A percentile compares a stretch with the other conserved stretches of the same genome.
phyloP scores from a whole-genome alignment of 2,329 filamentous ascomycete genomes.

The Sporothrix euskadiensis region DNA sequence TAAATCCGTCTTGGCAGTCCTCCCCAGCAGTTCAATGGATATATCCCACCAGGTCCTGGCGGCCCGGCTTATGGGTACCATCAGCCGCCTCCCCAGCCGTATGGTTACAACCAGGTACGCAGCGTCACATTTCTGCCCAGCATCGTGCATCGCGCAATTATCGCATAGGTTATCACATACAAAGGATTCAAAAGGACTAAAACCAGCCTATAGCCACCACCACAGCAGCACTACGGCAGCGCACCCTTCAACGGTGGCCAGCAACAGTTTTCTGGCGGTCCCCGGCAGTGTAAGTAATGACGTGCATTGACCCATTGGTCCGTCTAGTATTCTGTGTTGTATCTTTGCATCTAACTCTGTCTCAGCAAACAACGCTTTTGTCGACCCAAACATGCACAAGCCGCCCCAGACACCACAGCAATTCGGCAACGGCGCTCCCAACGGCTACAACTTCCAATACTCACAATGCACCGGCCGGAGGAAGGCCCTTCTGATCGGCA shows the following conservation, averaged over 20 bases:
- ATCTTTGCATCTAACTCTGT: background rate
- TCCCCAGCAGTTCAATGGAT: constrained; percentile 28
- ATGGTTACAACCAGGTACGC: constrained; percentile 28
- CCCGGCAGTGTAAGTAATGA: constrained; percentile 23
- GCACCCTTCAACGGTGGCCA: constrained; percentile 11
- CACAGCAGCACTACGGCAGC: constrained; percentile 11
- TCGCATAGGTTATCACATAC: background rate
- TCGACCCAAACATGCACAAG: constrained; percentile 26
- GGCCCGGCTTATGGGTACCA: constrained; percentile 25
- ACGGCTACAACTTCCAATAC: constrained; percentile 83
- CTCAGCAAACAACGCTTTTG: constrained; percentile 22
- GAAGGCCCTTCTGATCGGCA: constrained; percentile 89
- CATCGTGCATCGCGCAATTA: background rate
- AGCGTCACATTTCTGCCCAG: constrained; percentile 17
- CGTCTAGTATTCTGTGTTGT: background rate
- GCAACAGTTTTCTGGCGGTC: constrained; percentile 5
- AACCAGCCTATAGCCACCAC: background rate
- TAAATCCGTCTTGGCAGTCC: constrained; percentile 25
- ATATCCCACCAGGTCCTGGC: constrained; percentile 24
- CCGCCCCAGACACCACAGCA: constrained; percentile 29
- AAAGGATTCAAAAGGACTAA: background rate
- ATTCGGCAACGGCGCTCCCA: constrained; percentile 71
- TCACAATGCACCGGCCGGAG: constrained; percentile 84
- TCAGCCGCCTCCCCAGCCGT: constrained; percentile 27
- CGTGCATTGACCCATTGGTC: background rate